phyloP scores from a whole-genome alignment of 129 eudicot species.

The Gnaphalium uliginosum region DNA sequence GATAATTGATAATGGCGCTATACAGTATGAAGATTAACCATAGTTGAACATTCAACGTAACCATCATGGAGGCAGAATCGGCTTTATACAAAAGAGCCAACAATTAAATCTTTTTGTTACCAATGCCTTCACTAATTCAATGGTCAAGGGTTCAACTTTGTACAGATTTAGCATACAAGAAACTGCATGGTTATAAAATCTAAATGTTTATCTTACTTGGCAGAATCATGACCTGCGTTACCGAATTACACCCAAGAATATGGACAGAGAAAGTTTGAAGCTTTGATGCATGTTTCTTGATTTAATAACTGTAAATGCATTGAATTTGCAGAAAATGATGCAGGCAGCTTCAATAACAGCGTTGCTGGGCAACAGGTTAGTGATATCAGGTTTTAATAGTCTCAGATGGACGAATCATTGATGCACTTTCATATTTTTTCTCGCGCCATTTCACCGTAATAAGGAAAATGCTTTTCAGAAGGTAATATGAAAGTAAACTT shows the following conservation, averaged over 20 bases:
- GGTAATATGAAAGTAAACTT: not conserved
- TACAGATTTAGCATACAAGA: not conserved
- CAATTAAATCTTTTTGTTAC: not conserved
- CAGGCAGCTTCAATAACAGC: slow-evolving; percentile 89
- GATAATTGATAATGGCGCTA: not conserved
- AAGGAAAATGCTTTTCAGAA: slow-evolving; percentile 2
- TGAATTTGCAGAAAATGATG: slow-evolving; percentile 69
- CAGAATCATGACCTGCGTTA: not conserved
- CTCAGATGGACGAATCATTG: slow-evolving; percentile 13
- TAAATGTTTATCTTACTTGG: not conserved
- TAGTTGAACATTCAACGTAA: not conserved
- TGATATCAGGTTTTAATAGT: slow-evolving; percentile 25
- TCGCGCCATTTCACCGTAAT: slow-evolving; percentile 1
- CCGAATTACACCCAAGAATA: slow-evolving; percentile 4
- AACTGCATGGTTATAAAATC: slow-evolving; percentile 8
- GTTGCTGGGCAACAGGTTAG: slow-evolving; percentile 85
- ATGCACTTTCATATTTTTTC: slow-evolving; percentile 14
- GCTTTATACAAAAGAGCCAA: not conserved
- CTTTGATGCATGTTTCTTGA: slow-evolving; percentile 21
- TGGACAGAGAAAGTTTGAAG: slow-evolving; percentile 9
- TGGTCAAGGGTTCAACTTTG: not conserved
- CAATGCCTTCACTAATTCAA: not conserved
- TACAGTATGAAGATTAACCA: not conserved
- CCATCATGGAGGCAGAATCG: slow-evolving; percentile 1
- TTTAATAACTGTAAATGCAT: slow-evolving; percentile 26